Conservation (phyloP, 2,329 filamentous ascomycete species). For the Penicillium hordei region DNA sequence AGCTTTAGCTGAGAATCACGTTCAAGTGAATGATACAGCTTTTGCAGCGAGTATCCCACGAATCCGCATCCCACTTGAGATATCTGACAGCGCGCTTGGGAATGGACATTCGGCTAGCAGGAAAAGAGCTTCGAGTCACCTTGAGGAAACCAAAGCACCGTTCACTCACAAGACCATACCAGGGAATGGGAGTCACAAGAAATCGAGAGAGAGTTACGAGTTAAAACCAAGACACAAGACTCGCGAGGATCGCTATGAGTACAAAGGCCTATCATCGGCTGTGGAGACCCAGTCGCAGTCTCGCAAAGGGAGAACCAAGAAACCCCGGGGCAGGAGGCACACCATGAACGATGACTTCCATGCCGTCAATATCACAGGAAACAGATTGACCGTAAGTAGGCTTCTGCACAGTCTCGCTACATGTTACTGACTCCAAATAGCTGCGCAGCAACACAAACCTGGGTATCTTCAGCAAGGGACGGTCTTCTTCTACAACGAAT, state of each 20-base stretch:
- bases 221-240: slow-evolving; percentile 58
- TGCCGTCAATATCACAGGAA: slow-evolving; percentile 54
- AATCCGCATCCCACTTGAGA: background rate
- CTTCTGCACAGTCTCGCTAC: background rate
- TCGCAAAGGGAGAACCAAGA: slow-evolving; percentile 26
- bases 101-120: background rate
- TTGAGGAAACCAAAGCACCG: background rate
- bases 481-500: slow-evolving; percentile 34
- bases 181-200: background rate
- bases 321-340: slow-evolving; percentile 27
- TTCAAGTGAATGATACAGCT: too few relatives aligned
- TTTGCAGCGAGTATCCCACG: background rate
- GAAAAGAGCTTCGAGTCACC: background rate
- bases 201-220: slow-evolving; percentile 41
- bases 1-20: background rate
- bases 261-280: slow-evolving; percentile 27
- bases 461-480: slow-evolving; percentile 41
- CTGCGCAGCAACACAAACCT: slow-evolving; percentile 22
- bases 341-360: slow-evolving; percentile 57
- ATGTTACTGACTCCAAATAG: slow-evolving; percentile 18
- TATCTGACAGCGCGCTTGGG: background rate
- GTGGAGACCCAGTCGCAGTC: background rate
- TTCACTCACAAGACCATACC: background rate
- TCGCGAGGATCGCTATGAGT: slow-evolving; percentile 56
- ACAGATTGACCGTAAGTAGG: slow-evolving; percentile 53